phyloP scores from a whole-genome alignment of 805 yeast genomes.

The Candida chauliodis region DNA sequence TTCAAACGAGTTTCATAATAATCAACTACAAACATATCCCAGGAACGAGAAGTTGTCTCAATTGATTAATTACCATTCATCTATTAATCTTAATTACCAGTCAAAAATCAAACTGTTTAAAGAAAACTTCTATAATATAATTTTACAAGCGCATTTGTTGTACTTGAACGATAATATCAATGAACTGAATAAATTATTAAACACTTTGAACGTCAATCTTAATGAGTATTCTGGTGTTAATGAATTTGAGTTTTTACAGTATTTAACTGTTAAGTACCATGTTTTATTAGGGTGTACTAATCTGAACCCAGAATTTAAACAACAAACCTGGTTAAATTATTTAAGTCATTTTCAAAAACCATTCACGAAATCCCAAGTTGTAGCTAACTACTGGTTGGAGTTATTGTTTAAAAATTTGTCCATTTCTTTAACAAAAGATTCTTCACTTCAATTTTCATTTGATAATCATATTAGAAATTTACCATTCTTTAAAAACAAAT shows the following conservation, averaged over 20 bases:
- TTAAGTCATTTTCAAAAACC: slow-evolving; percentile 19
- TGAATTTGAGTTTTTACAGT: slow-evolving; percentile 24
- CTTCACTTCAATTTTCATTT: slow-evolving; percentile 14
- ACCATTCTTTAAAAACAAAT: slow-evolving; percentile 21
- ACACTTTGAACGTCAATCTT: slow-evolving; percentile 11
- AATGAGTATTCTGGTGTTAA: slow-evolving; percentile 9
- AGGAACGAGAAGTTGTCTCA: slow-evolving; percentile 21
- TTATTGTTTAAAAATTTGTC: slow-evolving; percentile 21
- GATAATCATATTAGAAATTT: slow-evolving; percentile 14
- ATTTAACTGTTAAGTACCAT: slow-evolving; percentile 30
- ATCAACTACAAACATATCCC: slow-evolving; percentile 15
- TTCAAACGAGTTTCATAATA: slow-evolving; percentile 25
- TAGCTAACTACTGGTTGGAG: slow-evolving; percentile 34
- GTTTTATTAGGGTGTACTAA: slow-evolving; percentile 20
- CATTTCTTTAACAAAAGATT: slow-evolving; percentile 15
- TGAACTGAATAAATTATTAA: slow-evolving; percentile 17
- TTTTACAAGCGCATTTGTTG: slow-evolving; percentile 33
- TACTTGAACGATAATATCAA: slow-evolving; percentile 22
- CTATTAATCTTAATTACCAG: slow-evolving; percentile 24
- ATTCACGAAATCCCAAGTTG: slow-evolving; percentile 27
- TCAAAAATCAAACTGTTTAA: slow-evolving; percentile 19
- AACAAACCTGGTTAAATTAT: slow-evolving; percentile 27
- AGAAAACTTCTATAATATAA: slow-evolving; percentile 31
- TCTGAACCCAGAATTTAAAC: slow-evolving; percentile 7
- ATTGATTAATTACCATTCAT: slow-evolving; percentile 23